Percentiles rank a stretch among this genome's conserved stretches.
These are phyloP conservation scores for Eutrema japonicum DNA, from an alignment of 345 rosid genomes.

Conservation along the genomic window DNA sequence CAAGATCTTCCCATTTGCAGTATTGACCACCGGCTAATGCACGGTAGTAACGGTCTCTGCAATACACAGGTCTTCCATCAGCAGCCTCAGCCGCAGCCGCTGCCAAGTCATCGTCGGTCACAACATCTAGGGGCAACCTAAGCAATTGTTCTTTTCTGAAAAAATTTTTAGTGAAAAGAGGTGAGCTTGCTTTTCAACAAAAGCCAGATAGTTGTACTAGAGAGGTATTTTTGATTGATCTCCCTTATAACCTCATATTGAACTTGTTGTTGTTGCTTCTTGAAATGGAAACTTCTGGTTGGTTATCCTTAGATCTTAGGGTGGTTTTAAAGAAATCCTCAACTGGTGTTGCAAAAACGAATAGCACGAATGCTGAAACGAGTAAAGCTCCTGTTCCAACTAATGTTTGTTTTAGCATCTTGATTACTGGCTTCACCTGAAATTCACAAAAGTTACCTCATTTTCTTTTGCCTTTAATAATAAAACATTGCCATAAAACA, in stretches of 20 bases:
- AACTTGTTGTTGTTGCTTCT: constrained; percentile 59
- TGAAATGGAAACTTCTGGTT: constrained; percentile 50
- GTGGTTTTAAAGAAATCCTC: constrained; percentile 63
- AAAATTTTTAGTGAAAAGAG: background rate
- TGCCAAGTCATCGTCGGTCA: constrained; percentile 74
- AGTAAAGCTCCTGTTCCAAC: constrained; percentile 82
- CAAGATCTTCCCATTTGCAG: constrained; percentile 97
- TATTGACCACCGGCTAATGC: constrained; percentile 98
- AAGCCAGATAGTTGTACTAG: background rate
- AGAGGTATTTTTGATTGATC: background rate
- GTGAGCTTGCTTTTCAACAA: background rate
- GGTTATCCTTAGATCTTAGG: constrained; percentile 46
- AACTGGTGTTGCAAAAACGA: constrained; percentile 81
- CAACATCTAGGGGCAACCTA: constrained; percentile 69
- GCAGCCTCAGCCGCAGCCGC: constrained; percentile 98
- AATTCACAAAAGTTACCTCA: background rate
- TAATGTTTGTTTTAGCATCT: constrained; percentile 84
- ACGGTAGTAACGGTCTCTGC: constrained; percentile 92
- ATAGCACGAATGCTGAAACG: constrained; percentile 66
- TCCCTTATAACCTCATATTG: constrained; percentile 60
- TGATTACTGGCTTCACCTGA: constrained; percentile 92
- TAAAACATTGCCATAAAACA: background rate
- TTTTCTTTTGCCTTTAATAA: background rate
- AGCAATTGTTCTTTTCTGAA: constrained; percentile 79
- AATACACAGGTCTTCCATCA: constrained; percentile 93